phyloP scores from a whole-genome alignment of 2,329 filamentous ascomycete species.

The Fusarium armeniacum region DNA sequence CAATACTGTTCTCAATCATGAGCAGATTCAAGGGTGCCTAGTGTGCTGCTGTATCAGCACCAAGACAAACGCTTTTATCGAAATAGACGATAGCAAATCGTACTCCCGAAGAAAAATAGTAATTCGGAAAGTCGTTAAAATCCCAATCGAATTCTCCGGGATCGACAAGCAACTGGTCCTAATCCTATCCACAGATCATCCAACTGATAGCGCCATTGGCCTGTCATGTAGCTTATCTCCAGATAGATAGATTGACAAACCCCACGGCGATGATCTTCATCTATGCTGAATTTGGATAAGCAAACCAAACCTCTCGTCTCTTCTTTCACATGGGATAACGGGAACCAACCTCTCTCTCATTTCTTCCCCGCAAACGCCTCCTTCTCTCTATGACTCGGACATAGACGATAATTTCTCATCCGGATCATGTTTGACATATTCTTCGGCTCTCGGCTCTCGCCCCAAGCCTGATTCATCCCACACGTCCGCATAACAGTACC shows the following conservation, averaged over 20 bases:
- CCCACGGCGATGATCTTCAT: constrained; percentile 9
- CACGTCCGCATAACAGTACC: background rate
- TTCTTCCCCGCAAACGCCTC: background rate
- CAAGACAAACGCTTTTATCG: constrained; percentile 3
- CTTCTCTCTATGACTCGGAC: background rate
- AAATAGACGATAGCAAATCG: constrained; percentile 5
- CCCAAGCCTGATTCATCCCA: background rate
- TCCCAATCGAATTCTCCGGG: constrained; percentile 39
- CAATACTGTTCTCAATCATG: background rate
- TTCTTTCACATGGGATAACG: constrained; percentile 34
- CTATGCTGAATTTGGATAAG: background rate
- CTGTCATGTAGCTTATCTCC: constrained; percentile 5
- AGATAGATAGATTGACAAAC: constrained; percentile 10
- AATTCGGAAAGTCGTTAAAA: constrained; percentile 13
- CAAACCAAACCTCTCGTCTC: constrained; percentile 21
- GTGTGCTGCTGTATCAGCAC: background rate
- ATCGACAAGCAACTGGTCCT: constrained; percentile 34
- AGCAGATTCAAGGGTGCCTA: background rate
- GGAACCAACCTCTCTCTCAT: constrained; percentile 12
- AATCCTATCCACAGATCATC: constrained; percentile 11
- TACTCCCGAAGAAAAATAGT: constrained; percentile 12
- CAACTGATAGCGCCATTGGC: constrained; percentile 14
- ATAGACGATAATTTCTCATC: background rate
- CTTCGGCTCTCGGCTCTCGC: constrained; percentile 1
- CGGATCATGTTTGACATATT: background rate